Percentiles rank a stretch among this genome's conserved stretches.
phyloP scores from a whole-genome alignment of 768 basidiomycete genomes.

The Cystofilobasidium ferigula region DNA sequence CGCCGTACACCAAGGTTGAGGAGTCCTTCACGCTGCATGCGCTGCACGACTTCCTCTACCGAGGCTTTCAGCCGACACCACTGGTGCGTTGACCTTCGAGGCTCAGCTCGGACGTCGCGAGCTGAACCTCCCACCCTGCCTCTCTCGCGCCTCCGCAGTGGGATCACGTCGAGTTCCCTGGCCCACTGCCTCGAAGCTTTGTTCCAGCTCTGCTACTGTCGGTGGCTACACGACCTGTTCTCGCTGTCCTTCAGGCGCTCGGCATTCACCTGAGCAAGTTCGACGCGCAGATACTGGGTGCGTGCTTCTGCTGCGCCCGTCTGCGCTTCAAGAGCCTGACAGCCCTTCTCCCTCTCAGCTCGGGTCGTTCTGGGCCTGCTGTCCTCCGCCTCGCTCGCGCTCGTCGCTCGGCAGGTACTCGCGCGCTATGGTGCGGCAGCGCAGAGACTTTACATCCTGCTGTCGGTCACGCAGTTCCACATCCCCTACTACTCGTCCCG shows the following conservation, averaged over 20 bases:
- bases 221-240: slow-evolving; percentile 40
- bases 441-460: slow-evolving; percentile 51
- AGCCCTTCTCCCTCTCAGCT: slow-evolving; percentile 42
- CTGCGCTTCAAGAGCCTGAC: not conserved
- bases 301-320: slow-evolving; percentile 31
- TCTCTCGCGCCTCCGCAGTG: slow-evolving; percentile 47
- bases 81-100: not conserved
- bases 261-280: slow-evolving; percentile 50
- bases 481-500: slow-evolving; percentile 85
- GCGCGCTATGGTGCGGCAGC: slow-evolving; percentile 54
- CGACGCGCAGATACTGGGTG: slow-evolving; percentile 61
- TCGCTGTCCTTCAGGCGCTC: slow-evolving; percentile 46
- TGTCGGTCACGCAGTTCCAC: slow-evolving; percentile 81
- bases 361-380: slow-evolving; percentile 58
- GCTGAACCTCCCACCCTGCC: not conserved
- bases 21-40: slow-evolving; percentile 95
- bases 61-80: slow-evolving; percentile 44
- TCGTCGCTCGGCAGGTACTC: slow-evolving; percentile 54
- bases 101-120: not conserved
- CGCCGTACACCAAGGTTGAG: slow-evolving; percentile 92
- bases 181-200: slow-evolving; percentile 81
- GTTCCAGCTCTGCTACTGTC: slow-evolving; percentile 50
- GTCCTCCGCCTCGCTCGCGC: slow-evolving; percentile 54
- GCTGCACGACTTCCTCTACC: slow-evolving; percentile 70
- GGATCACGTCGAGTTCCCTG: slow-evolving; percentile 80